phyloP scores from a whole-genome alignment of 225 moss, liverwort and hornwort species.

The Ulota crispa region DNA sequence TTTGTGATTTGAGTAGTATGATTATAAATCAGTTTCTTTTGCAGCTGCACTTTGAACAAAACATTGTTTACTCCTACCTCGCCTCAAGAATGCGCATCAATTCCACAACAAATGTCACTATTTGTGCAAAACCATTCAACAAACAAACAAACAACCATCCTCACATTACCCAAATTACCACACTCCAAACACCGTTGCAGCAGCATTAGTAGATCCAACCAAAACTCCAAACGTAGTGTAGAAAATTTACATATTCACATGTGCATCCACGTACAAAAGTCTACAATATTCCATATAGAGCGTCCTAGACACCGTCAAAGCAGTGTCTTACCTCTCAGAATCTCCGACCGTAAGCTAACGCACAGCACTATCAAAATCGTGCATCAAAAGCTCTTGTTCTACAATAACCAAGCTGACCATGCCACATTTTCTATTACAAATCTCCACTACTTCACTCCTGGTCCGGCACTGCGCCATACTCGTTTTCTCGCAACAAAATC shows the following conservation, averaged over 20 bases:
- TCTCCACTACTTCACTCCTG: neutral
- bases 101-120: too few relatives aligned
- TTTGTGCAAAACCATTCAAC: neutral
- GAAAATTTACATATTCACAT: neutral
- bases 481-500: neutral
- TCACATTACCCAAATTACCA: neutral
- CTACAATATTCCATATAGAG: neutral
- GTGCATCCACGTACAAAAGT: neutral
- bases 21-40: too few relatives aligned
- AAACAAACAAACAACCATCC: neutral
- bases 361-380: slow-evolving; percentile 17
- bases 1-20: too few relatives aligned
- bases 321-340: neutral
- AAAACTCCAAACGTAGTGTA: neutral
- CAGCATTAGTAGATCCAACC: neutral
- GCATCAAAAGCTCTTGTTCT: neutral
- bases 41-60: too few relatives aligned
- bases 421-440: neutral
- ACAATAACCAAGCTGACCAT: neutral
- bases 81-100: neutral
- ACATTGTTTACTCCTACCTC: too few relatives aligned
- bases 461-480: neutral
- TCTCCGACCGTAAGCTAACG: neutral
- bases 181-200: neutral
- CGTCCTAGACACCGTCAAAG: neutral